Base-by-base conservation (phyloP, 179 eudicot genomes). In the Actinidia chinensis region DNA sequence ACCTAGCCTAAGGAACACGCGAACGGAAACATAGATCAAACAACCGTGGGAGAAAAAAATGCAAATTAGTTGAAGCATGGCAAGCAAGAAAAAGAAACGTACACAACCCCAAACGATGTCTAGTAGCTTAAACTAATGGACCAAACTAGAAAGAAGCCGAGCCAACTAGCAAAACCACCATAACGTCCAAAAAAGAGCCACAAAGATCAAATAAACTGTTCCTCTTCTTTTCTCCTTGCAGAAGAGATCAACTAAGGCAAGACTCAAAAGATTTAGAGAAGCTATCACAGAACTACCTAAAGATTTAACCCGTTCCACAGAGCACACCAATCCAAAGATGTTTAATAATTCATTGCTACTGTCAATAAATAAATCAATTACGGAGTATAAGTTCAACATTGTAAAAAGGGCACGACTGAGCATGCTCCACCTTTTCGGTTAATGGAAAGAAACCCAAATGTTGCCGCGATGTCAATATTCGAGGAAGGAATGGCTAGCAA, bases 381-480 rank as follows among this genome's bases (percentile, higher is more conserved):
- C 33, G 46, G 59, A 55, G 25, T 36, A 1, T 42, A 73, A 40
- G 23, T 17, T 72, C 50, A 67, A 60, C 54, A 68, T 17, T 2
- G 54, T 9, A 8, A 36, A n/a, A 8, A 40, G 20, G 63, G 36
- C 12, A 14, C 43, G 51, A 43, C 40, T 80, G 51, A 44, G 55
- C 40, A 76, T 73, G 61, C 64, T 82, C 68, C 74, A 93, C 99
- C 99, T 96, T 96, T 67, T 96, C 98, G 92, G 91, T 86, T 96
- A 97, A 89, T 96, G 98, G 71, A 94, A 80, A 40, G 97, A 94
- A 85, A 96, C 89, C 99, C 99, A 94, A 81, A 96, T 89, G 83
- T 89, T 71, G 98, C 94, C 15, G 98, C 97, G 80, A 94, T 89
- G 78, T 94, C 97, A 61, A 90, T 91, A 84, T 89, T 87, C 82